Evolutionary conservation across 73 alveolate species (phyloP).

Genomic region (Paramecium sonneborni): DNA sequence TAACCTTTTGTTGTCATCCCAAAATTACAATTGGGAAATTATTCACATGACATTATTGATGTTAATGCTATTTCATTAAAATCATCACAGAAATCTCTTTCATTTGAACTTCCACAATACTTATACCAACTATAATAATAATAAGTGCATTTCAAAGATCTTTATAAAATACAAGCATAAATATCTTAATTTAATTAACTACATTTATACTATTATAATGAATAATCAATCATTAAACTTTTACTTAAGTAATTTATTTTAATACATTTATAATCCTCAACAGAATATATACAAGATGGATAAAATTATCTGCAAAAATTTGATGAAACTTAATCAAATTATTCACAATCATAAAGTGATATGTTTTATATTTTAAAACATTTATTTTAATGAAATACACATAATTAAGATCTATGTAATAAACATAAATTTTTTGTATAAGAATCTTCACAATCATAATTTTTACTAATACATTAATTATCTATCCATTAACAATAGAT

Average conservation of each 20-base stretch:
- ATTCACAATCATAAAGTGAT: neutral
- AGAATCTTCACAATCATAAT: neutral
- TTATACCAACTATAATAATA: neutral
- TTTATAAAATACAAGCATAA: neutral
- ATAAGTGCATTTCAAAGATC: neutral
- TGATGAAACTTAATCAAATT: neutral
- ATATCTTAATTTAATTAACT: neutral
- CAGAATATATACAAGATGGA: neutral
- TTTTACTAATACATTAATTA: neutral
- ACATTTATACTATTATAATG: neutral
- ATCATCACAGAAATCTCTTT: neutral
- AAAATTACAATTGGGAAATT: neutral
- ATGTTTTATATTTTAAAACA: neutral
- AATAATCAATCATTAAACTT: neutral
- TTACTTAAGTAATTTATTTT: neutral
- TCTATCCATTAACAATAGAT: conserved; percentile 19
- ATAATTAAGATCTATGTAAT: neutral
- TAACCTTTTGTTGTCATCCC: neutral
- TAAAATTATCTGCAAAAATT: neutral
- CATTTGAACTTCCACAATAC: neutral
- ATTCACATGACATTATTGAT: neutral
- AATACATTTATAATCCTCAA: neutral
- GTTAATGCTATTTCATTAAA: neutral
- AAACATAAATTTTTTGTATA: neutral
- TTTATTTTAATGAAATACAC: neutral